Evolutionary conservation across 192 early-diverging fungal species (phyloP).

Genomic region (Backusella parvicylindrica): DNA sequence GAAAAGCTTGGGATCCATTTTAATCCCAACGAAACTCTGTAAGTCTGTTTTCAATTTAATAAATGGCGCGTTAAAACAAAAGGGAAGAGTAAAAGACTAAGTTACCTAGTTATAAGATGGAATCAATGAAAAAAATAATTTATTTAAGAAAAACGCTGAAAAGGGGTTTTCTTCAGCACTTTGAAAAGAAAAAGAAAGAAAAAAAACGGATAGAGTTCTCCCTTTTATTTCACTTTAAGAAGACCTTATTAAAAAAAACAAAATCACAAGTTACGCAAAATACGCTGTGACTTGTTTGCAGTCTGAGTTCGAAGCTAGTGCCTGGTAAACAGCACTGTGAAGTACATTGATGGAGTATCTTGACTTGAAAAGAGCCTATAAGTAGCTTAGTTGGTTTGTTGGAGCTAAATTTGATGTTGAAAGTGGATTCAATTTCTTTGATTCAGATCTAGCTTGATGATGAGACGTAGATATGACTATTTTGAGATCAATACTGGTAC

Average conservation of each 20-base stretch:
- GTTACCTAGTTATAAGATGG: background rate
- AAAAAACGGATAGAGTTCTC: background rate
- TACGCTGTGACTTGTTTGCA: background rate
- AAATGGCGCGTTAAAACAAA: background rate
- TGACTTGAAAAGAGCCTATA: too few relatives aligned
- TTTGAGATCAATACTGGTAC: too few relatives aligned
- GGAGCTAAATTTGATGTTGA: too few relatives aligned
- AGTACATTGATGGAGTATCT: too few relatives aligned
- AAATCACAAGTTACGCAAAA: background rate
- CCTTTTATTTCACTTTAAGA: background rate
- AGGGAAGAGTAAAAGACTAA: background rate
- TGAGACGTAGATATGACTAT: too few relatives aligned
- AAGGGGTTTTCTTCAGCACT: background rate
- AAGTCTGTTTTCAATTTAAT: background rate
- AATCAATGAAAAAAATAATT: background rate
- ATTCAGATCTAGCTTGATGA: too few relatives aligned
- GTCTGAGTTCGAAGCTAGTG: too few relatives aligned
- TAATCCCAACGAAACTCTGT: background rate
- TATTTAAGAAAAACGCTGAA: background rate
- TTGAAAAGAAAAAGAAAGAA: background rate
- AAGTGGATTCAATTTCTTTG: too few relatives aligned
- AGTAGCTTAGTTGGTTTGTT: too few relatives aligned
- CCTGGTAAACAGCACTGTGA: too few relatives aligned
- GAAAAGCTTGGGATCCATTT: slow-evolving; percentile 15
- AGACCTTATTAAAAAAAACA: background rate